Evolutionary conservation across 129 eudicot species (phyloP), one percentile per base, ranked within the genome.

Genomic region (Artemisia tridentata): DNA sequence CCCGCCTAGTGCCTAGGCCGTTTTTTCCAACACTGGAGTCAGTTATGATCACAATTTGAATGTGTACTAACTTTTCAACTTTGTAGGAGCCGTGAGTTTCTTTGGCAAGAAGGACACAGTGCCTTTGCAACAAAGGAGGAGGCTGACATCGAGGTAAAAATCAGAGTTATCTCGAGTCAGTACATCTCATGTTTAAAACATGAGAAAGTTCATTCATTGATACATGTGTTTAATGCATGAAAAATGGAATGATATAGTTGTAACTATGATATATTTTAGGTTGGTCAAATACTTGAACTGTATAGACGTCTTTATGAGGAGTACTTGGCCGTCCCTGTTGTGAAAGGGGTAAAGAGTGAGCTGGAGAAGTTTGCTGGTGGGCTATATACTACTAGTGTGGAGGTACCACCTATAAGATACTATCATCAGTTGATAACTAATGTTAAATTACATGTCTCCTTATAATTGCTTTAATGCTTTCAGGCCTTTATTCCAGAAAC

Each of bases 81-180:
- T 56, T 64, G 59, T 69, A 90, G 96, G 96, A 90, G 88, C 25
- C 90, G 96, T 13, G 95, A 90, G 59, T 90, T 86, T 73, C 91
- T 86, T 46, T 90, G 96, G 96, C 96, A 90, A 74, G 96, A 90
- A 76, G 96, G 96, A 11, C 95, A 90, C 65, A 87, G 95, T 0
- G 91, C 96, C 65, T 85, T 86, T 68, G 96, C 96, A 57, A 82
- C 96, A 2, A 83, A 82, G 84, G 79, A 72, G 64, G 96, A 90
- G 74, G 95, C 96, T 56, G 96, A 87, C 72, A 71, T 71, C 3
- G 91, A 90, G 95, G 96, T 89, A 83, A 50, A 21, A 25, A 20
- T 31, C 38, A 31, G 0, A 31, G 38, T 31, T 31, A 31, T 31
- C 38, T 31, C 5, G 38, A 3, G 38, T 31, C 38, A 4, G 6